Evolutionary conservation across 768 basidiomycete genomes (phyloP).

Genomic region (Pleurotus cornucopiae): DNA sequence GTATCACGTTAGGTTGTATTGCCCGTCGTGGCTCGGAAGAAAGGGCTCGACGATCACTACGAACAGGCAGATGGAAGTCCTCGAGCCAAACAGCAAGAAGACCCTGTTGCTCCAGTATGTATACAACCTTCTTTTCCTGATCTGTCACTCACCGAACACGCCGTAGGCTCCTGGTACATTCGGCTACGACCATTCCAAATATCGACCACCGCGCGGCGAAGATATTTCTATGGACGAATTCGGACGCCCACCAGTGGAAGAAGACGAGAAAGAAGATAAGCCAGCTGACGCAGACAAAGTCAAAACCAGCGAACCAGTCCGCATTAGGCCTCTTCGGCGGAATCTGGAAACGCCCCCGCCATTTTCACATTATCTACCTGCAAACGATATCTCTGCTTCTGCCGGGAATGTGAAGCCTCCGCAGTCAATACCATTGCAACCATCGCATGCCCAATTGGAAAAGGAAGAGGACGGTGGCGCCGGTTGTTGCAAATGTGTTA

Average conservation of each 20-base stretch:
- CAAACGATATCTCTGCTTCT: not conserved
- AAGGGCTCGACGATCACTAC: slow-evolving; percentile 69
- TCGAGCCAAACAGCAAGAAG: slow-evolving; percentile 40
- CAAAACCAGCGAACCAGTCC: slow-evolving; percentile 18
- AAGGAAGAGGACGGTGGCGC: slow-evolving; percentile 46
- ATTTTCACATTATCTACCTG: slow-evolving; percentile 56
- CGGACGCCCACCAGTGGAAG: slow-evolving; percentile 34
- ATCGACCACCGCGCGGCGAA: slow-evolving; percentile 42
- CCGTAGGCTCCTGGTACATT: slow-evolving; percentile 78
- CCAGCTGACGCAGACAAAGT: slow-evolving; percentile 15
- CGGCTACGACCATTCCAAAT: slow-evolving; percentile 71
- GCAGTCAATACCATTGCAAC: slow-evolving; percentile 22
- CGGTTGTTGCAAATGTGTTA: slow-evolving; percentile 79
- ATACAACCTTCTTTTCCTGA: not conserved
- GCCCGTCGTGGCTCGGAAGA: slow-evolving; percentile 81
- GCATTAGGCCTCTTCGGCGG: slow-evolving; percentile 24
- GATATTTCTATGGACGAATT: slow-evolving; percentile 69
- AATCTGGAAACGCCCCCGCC: slow-evolving; percentile 55
- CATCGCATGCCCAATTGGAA: slow-evolving; percentile 24
- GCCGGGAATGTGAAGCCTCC: too few relatives aligned
- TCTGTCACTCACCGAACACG: slow-evolving; percentile 6
- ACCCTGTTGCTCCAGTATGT: slow-evolving; percentile 55
- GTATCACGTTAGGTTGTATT: slow-evolving; percentile 58
- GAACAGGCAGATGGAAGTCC: slow-evolving; percentile 68
- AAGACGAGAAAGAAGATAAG: slow-evolving; percentile 19